These are phyloP conservation scores for Harrya chromipes DNA, from an alignment of 768 basidiomycete genomes.

Conservation along the genomic window DNA sequence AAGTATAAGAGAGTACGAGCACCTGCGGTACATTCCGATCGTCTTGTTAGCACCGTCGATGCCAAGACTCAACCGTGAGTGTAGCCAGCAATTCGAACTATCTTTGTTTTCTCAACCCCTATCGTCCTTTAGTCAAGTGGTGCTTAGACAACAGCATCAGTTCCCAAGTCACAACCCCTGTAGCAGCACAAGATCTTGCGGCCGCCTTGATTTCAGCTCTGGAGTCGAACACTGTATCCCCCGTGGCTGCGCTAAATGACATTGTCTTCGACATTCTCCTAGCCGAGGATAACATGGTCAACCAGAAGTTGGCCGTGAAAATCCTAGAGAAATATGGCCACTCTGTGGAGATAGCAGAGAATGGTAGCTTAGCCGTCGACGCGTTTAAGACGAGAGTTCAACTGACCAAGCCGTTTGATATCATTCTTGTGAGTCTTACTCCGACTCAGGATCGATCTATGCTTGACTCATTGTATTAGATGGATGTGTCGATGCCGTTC, in stretches of 20 bases:
- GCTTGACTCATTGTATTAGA: conserved; percentile 44
- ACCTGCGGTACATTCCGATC: conserved; percentile 94
- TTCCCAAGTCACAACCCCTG: conserved; percentile 90
- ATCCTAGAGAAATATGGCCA: conserved; percentile 96
- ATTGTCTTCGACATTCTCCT: conserved; percentile 89
- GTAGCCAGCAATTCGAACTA: neutral
- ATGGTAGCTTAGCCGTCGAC: conserved; percentile 91
- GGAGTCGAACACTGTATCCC: conserved; percentile 91
- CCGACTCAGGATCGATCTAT: neutral
- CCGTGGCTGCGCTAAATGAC: conserved; percentile 82
- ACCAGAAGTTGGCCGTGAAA: conserved; percentile 95
- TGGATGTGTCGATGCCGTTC: conserved; percentile 98
- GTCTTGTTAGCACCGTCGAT: conserved; percentile 82
- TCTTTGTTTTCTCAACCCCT: conserved; percentile 2
- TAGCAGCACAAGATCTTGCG: conserved; percentile 82
- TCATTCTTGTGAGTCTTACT: conserved; percentile 70
- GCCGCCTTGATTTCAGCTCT: conserved; percentile 92
- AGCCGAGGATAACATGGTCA: conserved; percentile 95
- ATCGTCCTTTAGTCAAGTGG: conserved; percentile 71
- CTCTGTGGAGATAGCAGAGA: conserved; percentile 94
- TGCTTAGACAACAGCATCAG: conserved; percentile 96
- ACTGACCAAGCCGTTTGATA: conserved; percentile 77
- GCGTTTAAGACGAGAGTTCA: conserved; percentile 78
- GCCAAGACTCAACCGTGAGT: conserved; percentile 71
- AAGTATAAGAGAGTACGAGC: conserved; percentile 85